Evolutionary conservation across 2,329 filamentous ascomycete genomes (phyloP).

Genomic region (Colletotrichum horii): DNA sequence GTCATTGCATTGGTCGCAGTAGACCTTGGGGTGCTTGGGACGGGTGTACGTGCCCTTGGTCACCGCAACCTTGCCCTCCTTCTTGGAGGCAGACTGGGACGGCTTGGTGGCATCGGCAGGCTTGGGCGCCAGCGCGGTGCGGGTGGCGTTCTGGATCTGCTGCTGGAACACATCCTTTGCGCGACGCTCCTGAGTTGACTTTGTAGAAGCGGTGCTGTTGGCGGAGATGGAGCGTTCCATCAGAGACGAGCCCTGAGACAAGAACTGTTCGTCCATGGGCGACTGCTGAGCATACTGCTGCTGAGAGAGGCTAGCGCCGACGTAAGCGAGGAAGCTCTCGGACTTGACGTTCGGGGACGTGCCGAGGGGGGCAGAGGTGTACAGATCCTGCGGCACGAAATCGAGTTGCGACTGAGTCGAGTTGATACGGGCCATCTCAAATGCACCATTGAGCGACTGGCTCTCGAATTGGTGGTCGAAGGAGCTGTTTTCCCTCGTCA

Average conservation of each 20-base stretch:
- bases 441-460: conserved; percentile 29
- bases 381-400: conserved; percentile 28
- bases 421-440: conserved; percentile 41
- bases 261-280: conserved; percentile 30
- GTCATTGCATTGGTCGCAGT: conserved; percentile 73
- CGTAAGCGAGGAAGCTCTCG: conserved; percentile 37
- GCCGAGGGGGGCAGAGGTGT: conserved; percentile 17
- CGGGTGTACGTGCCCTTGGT: conserved; percentile 56
- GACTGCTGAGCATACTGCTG: conserved; percentile 35
- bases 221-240: conserved; percentile 58
- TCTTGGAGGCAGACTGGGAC: conserved; percentile 31
- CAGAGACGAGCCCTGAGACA: conserved; percentile 31
- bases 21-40: conserved; percentile 73
- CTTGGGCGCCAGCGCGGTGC: conserved; percentile 50
- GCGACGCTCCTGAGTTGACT: conserved; percentile 48
- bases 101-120: conserved; percentile 35
- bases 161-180: conserved; percentile 52
- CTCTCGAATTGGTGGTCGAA: conserved; percentile 32
- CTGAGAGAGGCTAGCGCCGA: conserved; percentile 36
- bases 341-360: conserved; percentile 33
- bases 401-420: conserved; percentile 41
- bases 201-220: conserved; percentile 49
- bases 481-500: conserved; percentile 50
- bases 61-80: conserved; percentile 48
- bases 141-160: conserved; percentile 47